A percentile compares a stretch with the other conserved stretches of the same genome.
Conservation (phyloP, 2,329 filamentous ascomycete genomes). For the Arthrobotrys sphaeroides region DNA sequence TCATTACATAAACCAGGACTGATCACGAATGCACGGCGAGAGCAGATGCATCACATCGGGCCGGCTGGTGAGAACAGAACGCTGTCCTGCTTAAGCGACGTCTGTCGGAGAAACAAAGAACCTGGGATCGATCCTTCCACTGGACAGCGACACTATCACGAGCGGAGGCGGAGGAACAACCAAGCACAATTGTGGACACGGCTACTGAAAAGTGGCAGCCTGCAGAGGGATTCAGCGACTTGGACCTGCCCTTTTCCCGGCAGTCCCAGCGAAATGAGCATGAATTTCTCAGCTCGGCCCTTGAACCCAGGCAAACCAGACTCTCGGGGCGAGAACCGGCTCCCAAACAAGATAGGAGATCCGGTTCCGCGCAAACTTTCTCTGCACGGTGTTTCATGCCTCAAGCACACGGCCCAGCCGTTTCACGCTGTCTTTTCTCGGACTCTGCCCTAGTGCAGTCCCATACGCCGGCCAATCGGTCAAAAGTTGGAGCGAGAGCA, state of each 20-base stretch:
- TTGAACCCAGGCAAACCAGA: conserved; percentile 49
- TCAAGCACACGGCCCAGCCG: conserved; percentile 26
- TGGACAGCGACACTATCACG: not conserved
- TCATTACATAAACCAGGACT: not conserved
- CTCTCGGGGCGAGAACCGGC: conserved; percentile 32
- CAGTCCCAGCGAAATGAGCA: conserved; percentile 50
- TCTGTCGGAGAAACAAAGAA: conserved; percentile 23
- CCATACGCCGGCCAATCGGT: no score
- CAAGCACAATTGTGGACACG: not conserved
- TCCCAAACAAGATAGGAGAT: conserved; percentile 48
- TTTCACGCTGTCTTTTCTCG: conserved; percentile 25
- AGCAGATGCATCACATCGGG: conserved; percentile 34
- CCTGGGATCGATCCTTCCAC: not conserved
- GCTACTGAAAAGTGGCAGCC: conserved; percentile 9
- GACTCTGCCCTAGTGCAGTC: no score
- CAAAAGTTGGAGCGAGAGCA: no score
- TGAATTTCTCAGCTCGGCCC: conserved; percentile 28
- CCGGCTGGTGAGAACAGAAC: conserved; percentile 10
- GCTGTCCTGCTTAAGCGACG: conserved; percentile 43
- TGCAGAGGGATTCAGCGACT: conserved; percentile 23
- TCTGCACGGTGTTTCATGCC: conserved; percentile 31
- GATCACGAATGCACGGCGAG: conserved; percentile 6
- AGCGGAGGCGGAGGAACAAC: not conserved
- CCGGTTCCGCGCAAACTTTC: conserved; percentile 39
- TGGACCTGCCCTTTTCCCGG: conserved; percentile 1